phyloP scores from a whole-genome alignment of 495 filamentous ascomycete genomes.

The Staphylotrichum tortipilum region DNA sequence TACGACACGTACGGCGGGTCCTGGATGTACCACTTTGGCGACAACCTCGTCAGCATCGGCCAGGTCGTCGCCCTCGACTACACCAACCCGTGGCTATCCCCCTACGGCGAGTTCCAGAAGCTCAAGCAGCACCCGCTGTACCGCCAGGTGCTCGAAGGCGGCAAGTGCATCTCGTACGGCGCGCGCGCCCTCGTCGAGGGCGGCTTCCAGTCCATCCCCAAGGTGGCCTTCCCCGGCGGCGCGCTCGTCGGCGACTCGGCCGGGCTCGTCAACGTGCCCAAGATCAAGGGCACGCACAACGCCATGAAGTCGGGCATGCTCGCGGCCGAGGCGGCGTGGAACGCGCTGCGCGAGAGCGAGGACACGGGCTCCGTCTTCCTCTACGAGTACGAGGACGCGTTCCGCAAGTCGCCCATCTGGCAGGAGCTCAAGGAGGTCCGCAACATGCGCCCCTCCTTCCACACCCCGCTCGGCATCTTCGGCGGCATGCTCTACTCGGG shows the following conservation, averaged over 20 bases:
- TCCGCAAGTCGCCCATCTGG: conserved; percentile 87
- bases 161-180: conserved; percentile 96
- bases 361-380: conserved; percentile 71
- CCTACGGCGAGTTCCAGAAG: conserved; percentile 96
- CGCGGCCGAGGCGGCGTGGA: conserved; percentile 80
- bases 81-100: conserved; percentile 90
- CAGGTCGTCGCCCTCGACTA: conserved; percentile 95
- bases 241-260: conserved; percentile 94
- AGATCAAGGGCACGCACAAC: conserved; percentile 97
- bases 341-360: conserved; percentile 51
- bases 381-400: conserved; percentile 84
- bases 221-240: conserved; percentile 90
- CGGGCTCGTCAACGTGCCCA: conserved; percentile 94
- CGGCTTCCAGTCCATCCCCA: conserved; percentile 95
- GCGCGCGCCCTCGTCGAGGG: conserved; percentile 91
- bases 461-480: conserved; percentile 70
- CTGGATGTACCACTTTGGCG: conserved; percentile 98
- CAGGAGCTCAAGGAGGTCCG: conserved; percentile 88
- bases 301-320: conserved; percentile 97
- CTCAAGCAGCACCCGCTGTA: conserved; percentile 96
- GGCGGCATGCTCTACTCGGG: conserved; percentile 92
- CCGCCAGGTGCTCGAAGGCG: conserved; percentile 71
- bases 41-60: conserved; percentile 91
- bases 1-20: conserved; percentile 88
- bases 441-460: conserved; percentile 95